These are phyloP conservation scores for Pseudogymnoascus sp. DNA, from an alignment of 2,329 filamentous ascomycete genomes.

Conservation along the genomic window DNA sequence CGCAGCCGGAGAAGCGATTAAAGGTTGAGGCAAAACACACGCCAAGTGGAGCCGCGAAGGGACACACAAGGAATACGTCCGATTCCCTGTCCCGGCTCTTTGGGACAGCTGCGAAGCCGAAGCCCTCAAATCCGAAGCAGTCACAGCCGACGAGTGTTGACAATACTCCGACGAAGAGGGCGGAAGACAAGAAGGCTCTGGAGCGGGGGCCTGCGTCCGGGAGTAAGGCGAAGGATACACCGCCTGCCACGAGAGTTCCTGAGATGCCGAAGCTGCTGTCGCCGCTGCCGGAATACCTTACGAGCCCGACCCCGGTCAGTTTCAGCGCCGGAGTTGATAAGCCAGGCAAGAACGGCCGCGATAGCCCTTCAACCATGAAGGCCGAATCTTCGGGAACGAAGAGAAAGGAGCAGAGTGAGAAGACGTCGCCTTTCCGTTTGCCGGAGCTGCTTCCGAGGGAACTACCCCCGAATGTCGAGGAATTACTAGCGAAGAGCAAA, in stretches of 20 bases:
- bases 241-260: background rate
- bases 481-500: slow-evolving; percentile 17
- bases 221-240: background rate
- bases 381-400: background rate
- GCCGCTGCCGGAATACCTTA: background rate
- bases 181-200: background rate
- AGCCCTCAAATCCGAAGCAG: background rate
- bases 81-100: background rate
- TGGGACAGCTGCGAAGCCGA: background rate
- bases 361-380: background rate
- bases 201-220: background rate
- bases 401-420: slow-evolving; percentile 5
- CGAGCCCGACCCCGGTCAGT: background rate
- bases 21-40: slow-evolving; percentile 18
- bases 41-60: background rate
- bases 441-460: slow-evolving; percentile 25
- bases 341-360: background rate
- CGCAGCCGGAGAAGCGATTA: slow-evolving; percentile 23
- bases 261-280: background rate
- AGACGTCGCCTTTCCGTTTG: background rate
- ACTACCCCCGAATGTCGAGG: slow-evolving; percentile 25
- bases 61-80: background rate
- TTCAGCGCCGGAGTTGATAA: background rate
- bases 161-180: background rate
- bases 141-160: background rate